Conservation (phyloP, 805 yeast genomes). For the Yarrowia sp. region DNA sequence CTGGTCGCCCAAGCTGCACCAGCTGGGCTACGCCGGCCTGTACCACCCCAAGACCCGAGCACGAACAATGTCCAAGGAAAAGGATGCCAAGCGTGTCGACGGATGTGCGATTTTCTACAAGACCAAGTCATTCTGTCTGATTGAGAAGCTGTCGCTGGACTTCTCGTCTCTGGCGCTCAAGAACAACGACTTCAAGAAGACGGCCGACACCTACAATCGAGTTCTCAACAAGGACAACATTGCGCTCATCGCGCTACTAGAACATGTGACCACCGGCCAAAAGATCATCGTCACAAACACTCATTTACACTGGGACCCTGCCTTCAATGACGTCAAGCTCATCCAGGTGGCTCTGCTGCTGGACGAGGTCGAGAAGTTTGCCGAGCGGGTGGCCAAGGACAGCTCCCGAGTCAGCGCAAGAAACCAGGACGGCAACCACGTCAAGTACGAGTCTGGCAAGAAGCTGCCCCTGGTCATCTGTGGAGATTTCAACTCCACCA, state of each 20-base stretch:
- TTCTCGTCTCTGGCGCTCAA: constrained; percentile 54
- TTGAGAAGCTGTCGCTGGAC: constrained; percentile 73
- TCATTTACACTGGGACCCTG: constrained; percentile 98
- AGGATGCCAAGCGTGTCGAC: constrained; percentile 87
- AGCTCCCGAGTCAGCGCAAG: constrained; percentile 11
- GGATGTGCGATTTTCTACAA: constrained; percentile 96
- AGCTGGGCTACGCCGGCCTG: constrained; percentile 73
- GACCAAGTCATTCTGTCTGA: constrained; percentile 61
- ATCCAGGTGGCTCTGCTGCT: constrained; percentile 90
- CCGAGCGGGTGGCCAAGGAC: constrained; percentile 46
- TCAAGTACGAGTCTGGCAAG: constrained; percentile 45
- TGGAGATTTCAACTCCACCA: constrained; percentile 92
- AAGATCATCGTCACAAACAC: constrained; percentile 77
- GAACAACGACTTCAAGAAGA: constrained; percentile 77
- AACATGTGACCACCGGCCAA: constrained; percentile 70
- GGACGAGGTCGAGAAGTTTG: constrained; percentile 75
- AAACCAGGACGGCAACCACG: constrained; percentile 33
- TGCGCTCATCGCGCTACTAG: constrained; percentile 73
- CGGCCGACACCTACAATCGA: constrained; percentile 92
- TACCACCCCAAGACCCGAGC: constrained; percentile 90
- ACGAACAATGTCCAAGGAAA: constrained; percentile 66
- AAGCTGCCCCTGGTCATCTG: constrained; percentile 78
- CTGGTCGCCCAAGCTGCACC: constrained; percentile 73
- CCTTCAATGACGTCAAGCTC: constrained; percentile 90
- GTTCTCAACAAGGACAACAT: constrained; percentile 94